A percentile compares a stretch with the other conserved stretches of the same genome.
Evolutionary conservation across 352 stramenopile genomes (phyloP).

Genomic region (Phytophthora sojae): DNA sequence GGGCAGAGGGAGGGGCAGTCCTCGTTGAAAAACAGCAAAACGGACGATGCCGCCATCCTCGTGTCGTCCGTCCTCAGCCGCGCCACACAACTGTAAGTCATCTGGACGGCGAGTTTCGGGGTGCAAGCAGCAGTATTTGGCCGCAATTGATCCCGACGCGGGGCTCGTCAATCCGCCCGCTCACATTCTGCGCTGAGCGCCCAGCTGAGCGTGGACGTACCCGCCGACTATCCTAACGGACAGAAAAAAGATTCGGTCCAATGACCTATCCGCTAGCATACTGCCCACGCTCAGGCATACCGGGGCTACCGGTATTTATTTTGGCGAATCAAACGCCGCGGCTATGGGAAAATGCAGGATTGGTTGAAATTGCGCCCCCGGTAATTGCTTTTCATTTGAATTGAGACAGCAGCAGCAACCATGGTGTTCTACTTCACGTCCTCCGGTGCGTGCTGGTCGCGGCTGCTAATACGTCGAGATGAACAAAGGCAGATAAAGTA

Average conservation of each 20-base stretch:
- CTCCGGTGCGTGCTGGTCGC: conserved; percentile 55
- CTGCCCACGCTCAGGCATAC: neutral
- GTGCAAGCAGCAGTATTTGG: conserved; percentile 11
- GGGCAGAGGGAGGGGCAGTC: conserved; percentile 8
- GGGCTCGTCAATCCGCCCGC: conserved; percentile 4
- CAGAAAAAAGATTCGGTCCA: conserved; percentile 21
- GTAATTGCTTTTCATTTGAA: too few relatives aligned
- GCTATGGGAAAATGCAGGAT: conserved; percentile 14
- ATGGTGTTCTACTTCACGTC: conserved; percentile 90
- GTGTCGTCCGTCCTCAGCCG: neutral
- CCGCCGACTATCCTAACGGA: neutral
- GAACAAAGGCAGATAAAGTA: neutral
- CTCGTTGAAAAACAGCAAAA: conserved; percentile 18
- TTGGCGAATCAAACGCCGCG: neutral
- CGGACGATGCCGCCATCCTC: conserved; percentile 1
- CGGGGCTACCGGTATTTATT: neutral
- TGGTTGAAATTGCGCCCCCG: conserved; percentile 24
- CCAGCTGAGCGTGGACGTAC: neutral
- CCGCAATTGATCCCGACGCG: neutral
- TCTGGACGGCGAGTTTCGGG: conserved; percentile 4
- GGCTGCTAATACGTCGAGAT: neutral
- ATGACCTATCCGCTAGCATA: conserved; percentile 1
- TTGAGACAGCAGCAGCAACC: neutral
- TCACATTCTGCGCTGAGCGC: neutral
- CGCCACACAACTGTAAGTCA: conserved; percentile 1